Evolutionary conservation across 1,139 yeast species (phyloP).

Genomic region (Blastobotrys proliferans): DNA sequence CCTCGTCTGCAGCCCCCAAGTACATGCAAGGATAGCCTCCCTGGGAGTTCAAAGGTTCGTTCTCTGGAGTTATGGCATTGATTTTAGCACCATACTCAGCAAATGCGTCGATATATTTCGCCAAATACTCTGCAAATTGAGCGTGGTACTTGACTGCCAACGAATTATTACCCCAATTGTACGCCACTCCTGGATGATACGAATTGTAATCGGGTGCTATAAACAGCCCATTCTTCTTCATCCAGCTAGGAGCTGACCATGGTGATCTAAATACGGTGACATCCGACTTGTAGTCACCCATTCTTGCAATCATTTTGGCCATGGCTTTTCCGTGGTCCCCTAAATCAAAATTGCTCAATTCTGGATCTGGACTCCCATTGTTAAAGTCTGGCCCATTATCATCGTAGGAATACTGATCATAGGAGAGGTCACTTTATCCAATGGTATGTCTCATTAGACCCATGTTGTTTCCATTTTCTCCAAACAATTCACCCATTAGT

Average conservation of each 20-base stretch:
- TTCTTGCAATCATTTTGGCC: constrained; percentile 15
- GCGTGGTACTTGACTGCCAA: constrained; percentile 2
- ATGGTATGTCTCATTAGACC: constrained; percentile 15
- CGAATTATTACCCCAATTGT: constrained; percentile 7
- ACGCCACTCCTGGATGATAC: too few relatives aligned
- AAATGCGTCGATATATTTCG: constrained; percentile 16
- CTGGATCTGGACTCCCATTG: constrained; percentile 7
- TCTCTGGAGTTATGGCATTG: constrained; percentile 16
- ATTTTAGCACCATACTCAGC: constrained; percentile 7
- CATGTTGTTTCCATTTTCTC: constrained; percentile 15
- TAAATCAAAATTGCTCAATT: constrained; percentile 8
- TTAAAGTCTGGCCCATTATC: constrained; percentile 5
- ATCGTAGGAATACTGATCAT: constrained; percentile 7
- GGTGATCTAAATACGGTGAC: constrained; percentile 15
- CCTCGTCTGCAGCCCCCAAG: constrained; percentile 9
- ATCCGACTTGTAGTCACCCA: constrained; percentile 15
- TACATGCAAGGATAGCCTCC: constrained; percentile 16
- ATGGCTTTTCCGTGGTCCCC: constrained; percentile 11
- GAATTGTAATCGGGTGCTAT: constrained; percentile 4
- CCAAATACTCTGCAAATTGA: constrained; percentile 13
- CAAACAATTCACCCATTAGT: constrained; percentile 14
- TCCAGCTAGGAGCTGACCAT: constrained; percentile 24
- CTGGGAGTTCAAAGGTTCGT: constrained; percentile 15
- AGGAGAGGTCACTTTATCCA: constrained; percentile 12
- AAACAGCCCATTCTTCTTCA: constrained; percentile 16